A percentile compares a stretch with the other conserved stretches of the same genome.
These are phyloP conservation scores for Manihot esculenta DNA, from an alignment of 441 rosid species.

Conservation along the genomic window DNA sequence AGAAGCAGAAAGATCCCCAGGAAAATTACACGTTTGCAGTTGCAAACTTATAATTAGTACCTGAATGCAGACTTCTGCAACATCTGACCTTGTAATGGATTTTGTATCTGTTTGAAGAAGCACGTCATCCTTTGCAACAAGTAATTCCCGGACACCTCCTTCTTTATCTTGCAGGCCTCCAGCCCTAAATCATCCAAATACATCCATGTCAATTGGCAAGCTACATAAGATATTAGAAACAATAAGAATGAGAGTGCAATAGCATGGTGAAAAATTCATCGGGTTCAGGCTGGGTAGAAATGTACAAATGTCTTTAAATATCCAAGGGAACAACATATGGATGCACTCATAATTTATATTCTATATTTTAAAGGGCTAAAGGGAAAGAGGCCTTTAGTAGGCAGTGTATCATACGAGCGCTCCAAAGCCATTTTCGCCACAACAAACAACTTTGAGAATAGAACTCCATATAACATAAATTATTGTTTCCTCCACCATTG, in stretches of 20 bases:
- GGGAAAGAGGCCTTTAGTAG: neutral
- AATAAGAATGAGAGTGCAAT: neutral
- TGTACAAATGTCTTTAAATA: neutral
- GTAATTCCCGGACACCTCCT: constrained; percentile 75
- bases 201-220: constrained; percentile 13
- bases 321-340: neutral
- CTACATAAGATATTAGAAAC: constrained; percentile 10
- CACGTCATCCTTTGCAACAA: constrained; percentile 89
- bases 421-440: neutral
- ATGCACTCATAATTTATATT: neutral
- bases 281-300: neutral
- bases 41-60: constrained; percentile 28
- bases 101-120: constrained; percentile 85
- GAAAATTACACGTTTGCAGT: neutral
- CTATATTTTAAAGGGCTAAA: neutral
- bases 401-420: neutral
- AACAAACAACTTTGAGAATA: neutral
- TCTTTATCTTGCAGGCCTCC: constrained; percentile 94
- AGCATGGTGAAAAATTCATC: neutral
- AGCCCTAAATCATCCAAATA: constrained; percentile 59
- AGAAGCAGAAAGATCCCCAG: neutral
- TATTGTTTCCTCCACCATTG: neutral
- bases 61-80: constrained; percentile 96
- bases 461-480: neutral
- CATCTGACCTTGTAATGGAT: constrained; percentile 75